These are phyloP conservation scores for Colletotrichum aenigma DNA, from an alignment of 2,329 filamentous ascomycete genomes.

Conservation along the genomic window DNA sequence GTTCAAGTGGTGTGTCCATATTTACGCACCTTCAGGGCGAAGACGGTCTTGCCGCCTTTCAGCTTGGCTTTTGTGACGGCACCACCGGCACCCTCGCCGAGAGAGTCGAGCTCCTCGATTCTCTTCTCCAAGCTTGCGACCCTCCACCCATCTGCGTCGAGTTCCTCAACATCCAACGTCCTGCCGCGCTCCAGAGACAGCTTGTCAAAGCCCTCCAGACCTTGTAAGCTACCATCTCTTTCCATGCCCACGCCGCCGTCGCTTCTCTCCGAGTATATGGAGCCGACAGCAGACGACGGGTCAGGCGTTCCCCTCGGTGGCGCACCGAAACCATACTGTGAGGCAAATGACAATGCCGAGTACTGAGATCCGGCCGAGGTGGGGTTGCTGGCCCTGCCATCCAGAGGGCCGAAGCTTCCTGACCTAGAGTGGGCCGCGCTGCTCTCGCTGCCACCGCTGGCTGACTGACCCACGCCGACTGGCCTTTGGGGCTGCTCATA, in stretches of 20 bases:
- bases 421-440: conserved; percentile 81
- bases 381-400: conserved; percentile 79
- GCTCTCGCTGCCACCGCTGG: conserved; percentile 79
- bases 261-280: conserved; percentile 80
- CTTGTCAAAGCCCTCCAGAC: conserved; percentile 79
- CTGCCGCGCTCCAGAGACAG: conserved; percentile 81
- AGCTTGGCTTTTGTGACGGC: conserved; percentile 91
- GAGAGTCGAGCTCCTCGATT: conserved; percentile 84
- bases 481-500: conserved; percentile 66
- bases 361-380: conserved; percentile 88
- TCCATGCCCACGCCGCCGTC: conserved; percentile 81
- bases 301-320: conserved; percentile 76
- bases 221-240: conserved; percentile 79
- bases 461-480: conserved; percentile 64
- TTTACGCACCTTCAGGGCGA: conserved; percentile 83
- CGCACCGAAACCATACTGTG: conserved; percentile 70
- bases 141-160: conserved; percentile 95
- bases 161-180: conserved; percentile 87
- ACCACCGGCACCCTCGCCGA: conserved; percentile 94
- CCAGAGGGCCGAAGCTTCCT: conserved; percentile 80
- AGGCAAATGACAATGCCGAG: conserved; percentile 81
- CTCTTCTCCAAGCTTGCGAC: conserved; percentile 88
- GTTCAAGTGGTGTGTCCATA: not conserved
- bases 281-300: conserved; percentile 86
- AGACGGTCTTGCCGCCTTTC: conserved; percentile 90